Conservation (phyloP, 768 basidiomycete genomes). For the Leccinum incarnatum region DNA sequence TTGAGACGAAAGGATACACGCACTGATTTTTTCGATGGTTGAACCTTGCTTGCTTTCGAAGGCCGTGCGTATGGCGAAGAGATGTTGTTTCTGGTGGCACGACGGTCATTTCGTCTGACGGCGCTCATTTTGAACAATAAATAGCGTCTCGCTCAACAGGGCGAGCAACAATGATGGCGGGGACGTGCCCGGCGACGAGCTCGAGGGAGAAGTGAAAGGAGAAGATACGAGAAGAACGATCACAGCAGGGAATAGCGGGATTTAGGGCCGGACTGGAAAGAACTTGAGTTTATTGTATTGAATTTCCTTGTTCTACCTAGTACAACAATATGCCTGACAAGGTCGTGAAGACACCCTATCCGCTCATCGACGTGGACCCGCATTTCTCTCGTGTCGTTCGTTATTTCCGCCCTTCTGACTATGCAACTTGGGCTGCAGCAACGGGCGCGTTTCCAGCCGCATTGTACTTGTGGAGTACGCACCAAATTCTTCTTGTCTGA, state of each 20-base stretch:
- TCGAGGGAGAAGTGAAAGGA: constrained; percentile 13
- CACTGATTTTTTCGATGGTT: constrained; percentile 48
- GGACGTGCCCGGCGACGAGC: constrained; percentile 7
- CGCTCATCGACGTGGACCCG: constrained; percentile 93
- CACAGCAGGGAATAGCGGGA: constrained; percentile 13
- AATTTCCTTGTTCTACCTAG: constrained; percentile 4
- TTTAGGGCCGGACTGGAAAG: constrained; percentile 33
- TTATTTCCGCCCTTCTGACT: constrained; percentile 88
- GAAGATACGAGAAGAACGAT: constrained; percentile 24
- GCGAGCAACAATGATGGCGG: background rate
- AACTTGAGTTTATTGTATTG: constrained; percentile 7
- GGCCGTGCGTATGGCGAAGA: constrained; percentile 60
- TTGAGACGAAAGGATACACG: constrained; percentile 10
- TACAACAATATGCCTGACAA: constrained; percentile 38
- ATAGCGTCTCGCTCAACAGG: constrained; percentile 5
- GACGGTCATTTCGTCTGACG: constrained; percentile 46
- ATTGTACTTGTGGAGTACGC: constrained; percentile 78
- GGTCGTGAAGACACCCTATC: constrained; percentile 65
- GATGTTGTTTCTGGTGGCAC: constrained; percentile 33
- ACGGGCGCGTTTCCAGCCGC: constrained; percentile 82
- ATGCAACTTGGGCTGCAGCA: constrained; percentile 75
- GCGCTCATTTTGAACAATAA: constrained; percentile 49
- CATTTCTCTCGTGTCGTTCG: constrained; percentile 83
- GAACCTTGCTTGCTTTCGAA: constrained; percentile 20
- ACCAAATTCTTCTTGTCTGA: constrained; percentile 3